These are phyloP conservation scores for Apiotrichum sp. DNA, from an alignment of 1,284 basidiomycete species.

Conservation along the genomic window DNA sequence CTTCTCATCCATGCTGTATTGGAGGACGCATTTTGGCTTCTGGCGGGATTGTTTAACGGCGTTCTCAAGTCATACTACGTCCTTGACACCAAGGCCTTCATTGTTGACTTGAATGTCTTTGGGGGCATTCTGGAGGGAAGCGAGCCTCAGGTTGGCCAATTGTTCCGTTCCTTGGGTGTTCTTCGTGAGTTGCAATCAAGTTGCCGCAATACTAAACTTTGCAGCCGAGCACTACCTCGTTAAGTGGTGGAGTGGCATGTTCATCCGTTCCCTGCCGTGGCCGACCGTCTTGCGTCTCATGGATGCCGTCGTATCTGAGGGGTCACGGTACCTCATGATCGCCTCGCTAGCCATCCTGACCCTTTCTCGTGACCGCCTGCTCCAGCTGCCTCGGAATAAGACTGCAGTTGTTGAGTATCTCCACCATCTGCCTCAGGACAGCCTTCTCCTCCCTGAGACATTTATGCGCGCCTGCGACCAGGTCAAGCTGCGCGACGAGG, in stretches of 20 bases:
- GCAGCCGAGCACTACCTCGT: slow-evolving; percentile 36
- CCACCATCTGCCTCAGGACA: slow-evolving; percentile 37
- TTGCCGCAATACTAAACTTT: not conserved
- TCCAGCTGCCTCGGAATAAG: slow-evolving; percentile 23
- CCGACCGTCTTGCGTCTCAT: slow-evolving; percentile 72
- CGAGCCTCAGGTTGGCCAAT: slow-evolving; percentile 61
- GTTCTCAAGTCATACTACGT: slow-evolving; percentile 71
- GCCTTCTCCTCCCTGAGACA: slow-evolving; percentile 38
- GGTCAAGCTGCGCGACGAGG: slow-evolving; percentile 41
- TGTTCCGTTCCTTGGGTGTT: slow-evolving; percentile 47
- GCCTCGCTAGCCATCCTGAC: slow-evolving; percentile 66
- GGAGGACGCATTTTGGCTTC: slow-evolving; percentile 83
- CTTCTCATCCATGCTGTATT: slow-evolving; percentile 74
- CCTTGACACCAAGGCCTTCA: slow-evolving; percentile 62
- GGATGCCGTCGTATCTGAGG: slow-evolving; percentile 83
- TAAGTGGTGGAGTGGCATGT: slow-evolving; percentile 51
- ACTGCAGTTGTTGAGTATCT: slow-evolving; percentile 34
- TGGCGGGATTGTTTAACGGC: slow-evolving; percentile 65
- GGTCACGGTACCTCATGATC: slow-evolving; percentile 71
- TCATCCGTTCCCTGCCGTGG: slow-evolving; percentile 68
- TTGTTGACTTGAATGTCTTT: slow-evolving; percentile 74
- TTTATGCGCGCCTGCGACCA: slow-evolving; percentile 41
- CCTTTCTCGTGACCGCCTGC: slow-evolving; percentile 33
- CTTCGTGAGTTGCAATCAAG: slow-evolving; percentile 48
- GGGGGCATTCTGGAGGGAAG: slow-evolving; percentile 62